Percentiles rank a stretch among this genome's conserved stretches.
phyloP scores from a whole-genome alignment of 1,284 basidiomycete species.

The Meira nashicola region DNA sequence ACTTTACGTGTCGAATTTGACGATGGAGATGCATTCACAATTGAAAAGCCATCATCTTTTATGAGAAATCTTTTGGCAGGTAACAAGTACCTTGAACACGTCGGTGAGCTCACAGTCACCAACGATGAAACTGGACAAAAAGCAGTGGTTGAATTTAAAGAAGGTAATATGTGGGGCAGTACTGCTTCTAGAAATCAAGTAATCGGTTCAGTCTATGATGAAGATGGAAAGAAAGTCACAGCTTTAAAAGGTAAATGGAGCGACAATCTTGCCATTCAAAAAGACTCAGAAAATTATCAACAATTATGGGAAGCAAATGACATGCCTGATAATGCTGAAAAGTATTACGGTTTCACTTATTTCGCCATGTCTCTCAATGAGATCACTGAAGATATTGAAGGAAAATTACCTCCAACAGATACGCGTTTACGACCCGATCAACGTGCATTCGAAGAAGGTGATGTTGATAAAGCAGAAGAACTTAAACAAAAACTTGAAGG shows the following conservation, averaged over 20 bases:
- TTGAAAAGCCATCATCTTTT: conserved; percentile 46
- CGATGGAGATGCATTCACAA: conserved; percentile 42
- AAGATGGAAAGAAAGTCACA: conserved; percentile 29
- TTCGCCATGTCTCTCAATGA: conserved; percentile 52
- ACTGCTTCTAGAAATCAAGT: conserved; percentile 37
- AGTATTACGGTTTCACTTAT: conserved; percentile 52
- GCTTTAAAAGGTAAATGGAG: conserved; percentile 45
- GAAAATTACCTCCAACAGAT: conserved; percentile 72
- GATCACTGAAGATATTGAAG: conserved; percentile 60
- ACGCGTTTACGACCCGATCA: conserved; percentile 81
- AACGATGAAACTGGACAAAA: conserved; percentile 38
- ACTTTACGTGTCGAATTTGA: conserved; percentile 36
- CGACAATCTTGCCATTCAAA: conserved; percentile 35
- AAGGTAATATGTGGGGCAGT: conserved; percentile 47
- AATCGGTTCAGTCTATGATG: conserved; percentile 42
- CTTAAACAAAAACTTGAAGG: conserved; percentile 72
- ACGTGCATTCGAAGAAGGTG: conserved; percentile 74
- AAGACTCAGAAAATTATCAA: conserved; percentile 45
- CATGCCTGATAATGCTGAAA: conserved; percentile 41
- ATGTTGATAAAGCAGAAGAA: conserved; percentile 69
- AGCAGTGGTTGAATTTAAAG: conserved; percentile 47
- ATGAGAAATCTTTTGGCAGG: conserved; percentile 52
- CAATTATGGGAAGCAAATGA: conserved; percentile 46
- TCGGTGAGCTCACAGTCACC: conserved; percentile 47
- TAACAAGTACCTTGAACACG: conserved; percentile 53